These are phyloP conservation scores for Actinomucor elegans DNA, from an alignment of 371 early-diverging fungal genomes.

Conservation along the genomic window DNA sequence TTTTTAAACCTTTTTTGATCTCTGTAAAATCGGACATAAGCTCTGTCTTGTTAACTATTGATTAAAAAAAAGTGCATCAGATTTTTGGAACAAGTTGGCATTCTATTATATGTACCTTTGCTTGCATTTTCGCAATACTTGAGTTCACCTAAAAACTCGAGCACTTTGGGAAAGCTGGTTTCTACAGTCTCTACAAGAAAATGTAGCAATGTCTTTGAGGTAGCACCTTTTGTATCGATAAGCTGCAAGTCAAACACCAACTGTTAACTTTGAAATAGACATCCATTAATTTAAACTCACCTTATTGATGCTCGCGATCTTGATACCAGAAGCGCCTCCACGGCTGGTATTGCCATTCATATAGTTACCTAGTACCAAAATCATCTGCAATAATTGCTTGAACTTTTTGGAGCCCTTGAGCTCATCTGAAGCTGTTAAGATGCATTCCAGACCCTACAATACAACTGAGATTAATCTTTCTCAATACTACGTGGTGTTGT, in stretches of 20 bases:
- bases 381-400: constrained; percentile 60
- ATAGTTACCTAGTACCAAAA: constrained; percentile 86
- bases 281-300: constrained; percentile 27
- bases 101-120: constrained; percentile 57
- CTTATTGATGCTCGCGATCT: constrained; percentile 83
- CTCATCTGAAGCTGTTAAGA: constrained; percentile 49
- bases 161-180: constrained; percentile 59
- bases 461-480: no score
- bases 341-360: constrained; percentile 87
- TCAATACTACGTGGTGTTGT: no score
- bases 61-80: neutral
- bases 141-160: constrained; percentile 69
- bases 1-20: constrained; percentile 45
- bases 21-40: constrained; percentile 39
- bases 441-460: constrained; percentile 35
- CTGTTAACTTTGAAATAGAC: neutral
- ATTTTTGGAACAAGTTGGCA: neutral
- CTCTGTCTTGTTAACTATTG: constrained; percentile 46
- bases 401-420: constrained; percentile 51
- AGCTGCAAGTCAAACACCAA: constrained; percentile 47
- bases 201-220: constrained; percentile 70
- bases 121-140: constrained; percentile 70
- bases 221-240: constrained; percentile 78
- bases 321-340: constrained; percentile 90
- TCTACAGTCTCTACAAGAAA: constrained; percentile 73